phyloP scores from a whole-genome alignment of 139 green algal genomes.

The Axilococcus clingmanii region DNA sequence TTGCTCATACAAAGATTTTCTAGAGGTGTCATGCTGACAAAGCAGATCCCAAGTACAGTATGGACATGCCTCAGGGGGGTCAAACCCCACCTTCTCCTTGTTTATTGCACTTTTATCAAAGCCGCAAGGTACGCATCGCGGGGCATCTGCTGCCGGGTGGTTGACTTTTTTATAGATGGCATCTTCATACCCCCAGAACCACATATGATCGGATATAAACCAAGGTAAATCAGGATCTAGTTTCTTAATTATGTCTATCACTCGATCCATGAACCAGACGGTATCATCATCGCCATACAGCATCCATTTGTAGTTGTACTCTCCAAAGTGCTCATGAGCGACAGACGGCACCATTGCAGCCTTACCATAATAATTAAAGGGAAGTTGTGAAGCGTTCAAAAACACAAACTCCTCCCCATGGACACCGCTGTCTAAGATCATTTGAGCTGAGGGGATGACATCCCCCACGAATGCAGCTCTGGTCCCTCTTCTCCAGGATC shows the following conservation, averaged over 20 bases:
- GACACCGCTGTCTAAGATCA: constrained; percentile 1
- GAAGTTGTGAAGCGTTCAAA: constrained; percentile 3
- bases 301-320: constrained; percentile 23
- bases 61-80: too few relatives aligned
- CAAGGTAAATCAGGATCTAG: constrained; percentile 18
- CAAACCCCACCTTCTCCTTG: too few relatives aligned
- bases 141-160: too few relatives aligned
- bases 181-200: constrained; percentile 7
- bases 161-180: too few relatives aligned
- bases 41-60: too few relatives aligned
- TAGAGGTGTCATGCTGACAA: too few relatives aligned
- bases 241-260: constrained; percentile 9
- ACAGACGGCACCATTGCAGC: constrained; percentile 21
- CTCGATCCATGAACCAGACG: constrained; percentile 14
- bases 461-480: constrained; percentile 5
- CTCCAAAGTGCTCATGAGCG: constrained; percentile 1
- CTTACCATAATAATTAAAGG: constrained; percentile 13
- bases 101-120: too few relatives aligned
- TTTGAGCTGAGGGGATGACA: constrained; percentile 1
- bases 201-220: constrained; percentile 20
- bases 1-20: too few relatives aligned
- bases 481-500: too few relatives aligned
- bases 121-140: too few relatives aligned
- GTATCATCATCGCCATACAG: constrained; percentile 28
- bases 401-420: constrained; percentile 9